Evolutionary conservation across 2,329 filamentous ascomycete genomes (phyloP).

Genomic region (Tympanopsis confertula): DNA sequence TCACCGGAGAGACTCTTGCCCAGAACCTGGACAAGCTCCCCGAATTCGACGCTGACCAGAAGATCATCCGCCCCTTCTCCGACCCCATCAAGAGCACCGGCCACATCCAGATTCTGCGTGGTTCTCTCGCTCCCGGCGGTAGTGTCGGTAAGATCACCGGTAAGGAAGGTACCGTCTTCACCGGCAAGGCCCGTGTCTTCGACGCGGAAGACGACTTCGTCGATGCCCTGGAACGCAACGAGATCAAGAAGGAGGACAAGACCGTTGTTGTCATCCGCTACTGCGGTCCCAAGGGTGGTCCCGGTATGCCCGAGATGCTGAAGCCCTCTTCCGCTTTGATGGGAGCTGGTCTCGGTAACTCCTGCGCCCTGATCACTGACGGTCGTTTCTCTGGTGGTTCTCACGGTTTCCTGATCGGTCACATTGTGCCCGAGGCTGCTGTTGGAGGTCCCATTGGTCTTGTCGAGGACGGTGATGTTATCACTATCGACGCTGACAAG

Average conservation of each 20-base stretch:
- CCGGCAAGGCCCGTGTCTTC: conserved; percentile 71
- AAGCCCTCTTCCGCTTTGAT: conserved; percentile 89
- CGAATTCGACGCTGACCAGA: conserved; percentile 64
- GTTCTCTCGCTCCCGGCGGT: conserved; percentile 74
- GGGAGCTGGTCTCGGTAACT: conserved; percentile 71
- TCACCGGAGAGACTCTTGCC: conserved; percentile 81
- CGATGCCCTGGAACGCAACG: conserved; percentile 60
- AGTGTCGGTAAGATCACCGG: conserved; percentile 90
- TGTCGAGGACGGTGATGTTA: conserved; percentile 68
- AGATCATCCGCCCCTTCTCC: conserved; percentile 68
- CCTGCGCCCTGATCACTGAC: conserved; percentile 65
- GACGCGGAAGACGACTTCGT: conserved; percentile 76
- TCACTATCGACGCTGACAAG: conserved; percentile 73
- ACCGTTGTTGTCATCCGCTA: conserved; percentile 85
- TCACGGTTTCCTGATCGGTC: conserved; percentile 78
- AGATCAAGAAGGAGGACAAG: conserved; percentile 76
- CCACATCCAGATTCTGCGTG: conserved; percentile 78
- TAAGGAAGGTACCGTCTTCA: conserved; percentile 79
- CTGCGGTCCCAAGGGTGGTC: conserved; percentile 84
- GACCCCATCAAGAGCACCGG: conserved; percentile 81
- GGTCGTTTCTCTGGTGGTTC: conserved; percentile 70
- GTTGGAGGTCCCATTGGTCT: conserved; percentile 77
- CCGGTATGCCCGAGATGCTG: conserved; percentile 90
- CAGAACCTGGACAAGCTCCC: conserved; percentile 72
- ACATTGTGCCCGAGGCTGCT: conserved; percentile 78